Conservation (phyloP, 2,329 filamentous ascomycete species). For the Paecilomyces fulvus region DNA sequence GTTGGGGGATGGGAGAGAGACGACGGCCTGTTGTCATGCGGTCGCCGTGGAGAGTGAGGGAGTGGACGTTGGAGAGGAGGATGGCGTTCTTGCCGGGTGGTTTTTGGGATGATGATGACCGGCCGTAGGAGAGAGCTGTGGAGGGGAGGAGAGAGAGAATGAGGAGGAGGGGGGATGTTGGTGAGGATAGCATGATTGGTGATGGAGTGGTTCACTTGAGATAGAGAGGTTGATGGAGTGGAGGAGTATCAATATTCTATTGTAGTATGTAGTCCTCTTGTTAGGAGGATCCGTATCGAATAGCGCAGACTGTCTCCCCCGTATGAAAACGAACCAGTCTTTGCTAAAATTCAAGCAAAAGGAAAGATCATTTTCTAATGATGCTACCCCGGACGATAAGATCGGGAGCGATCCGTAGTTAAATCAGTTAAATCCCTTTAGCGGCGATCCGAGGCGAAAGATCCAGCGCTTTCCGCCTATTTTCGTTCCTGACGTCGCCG, state of each 20-base stretch:
- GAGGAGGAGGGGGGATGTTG: not conserved
- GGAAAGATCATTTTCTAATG: not conserved
- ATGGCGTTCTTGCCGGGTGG: conserved; percentile 42
- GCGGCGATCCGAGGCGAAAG: not conserved
- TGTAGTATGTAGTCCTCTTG: not conserved
- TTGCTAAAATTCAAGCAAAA: not conserved
- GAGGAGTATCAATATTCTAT: not conserved
- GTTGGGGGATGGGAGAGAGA: conserved; percentile 65
- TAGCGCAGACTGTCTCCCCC: not conserved
- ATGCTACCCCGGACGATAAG: not conserved
- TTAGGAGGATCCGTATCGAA: not conserved
- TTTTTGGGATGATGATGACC: conserved; percentile 19
- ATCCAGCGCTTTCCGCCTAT: not conserved
- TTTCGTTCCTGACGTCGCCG: not conserved
- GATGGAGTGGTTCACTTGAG: not conserved
- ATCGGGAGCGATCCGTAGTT: too few relatives aligned
- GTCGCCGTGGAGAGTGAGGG: conserved; percentile 66
- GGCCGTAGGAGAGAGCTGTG: conserved; percentile 11
- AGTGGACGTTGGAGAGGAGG: conserved; percentile 59
- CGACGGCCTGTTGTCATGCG: conserved; percentile 67
- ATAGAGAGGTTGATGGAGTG: too few relatives aligned
- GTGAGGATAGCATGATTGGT: not conserved
- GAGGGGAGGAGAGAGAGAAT: conserved; percentile 10
- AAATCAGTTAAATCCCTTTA: conserved; percentile 1
- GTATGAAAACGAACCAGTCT: not conserved